Conservation (phyloP, 805 yeast genomes). For the Ogataea sp. region DNA sequence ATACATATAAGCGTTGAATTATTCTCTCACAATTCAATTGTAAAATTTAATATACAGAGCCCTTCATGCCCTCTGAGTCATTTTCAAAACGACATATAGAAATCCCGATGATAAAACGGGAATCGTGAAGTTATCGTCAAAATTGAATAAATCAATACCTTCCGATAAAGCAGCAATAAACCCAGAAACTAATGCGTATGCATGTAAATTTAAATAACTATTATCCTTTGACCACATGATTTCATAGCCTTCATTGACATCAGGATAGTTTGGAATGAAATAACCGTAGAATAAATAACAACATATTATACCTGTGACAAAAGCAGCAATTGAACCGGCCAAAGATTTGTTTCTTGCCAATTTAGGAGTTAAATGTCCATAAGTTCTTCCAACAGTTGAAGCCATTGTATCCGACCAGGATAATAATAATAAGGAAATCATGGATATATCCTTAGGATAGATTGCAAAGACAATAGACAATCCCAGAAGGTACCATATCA, state of each 20-base stretch:
- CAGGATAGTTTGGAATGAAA: conserved; percentile 55
- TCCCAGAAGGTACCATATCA: conserved; percentile 81
- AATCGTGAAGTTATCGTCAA: conserved; percentile 93
- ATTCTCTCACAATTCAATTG: not conserved
- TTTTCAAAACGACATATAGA: conserved; percentile 26
- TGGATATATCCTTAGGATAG: conserved; percentile 73
- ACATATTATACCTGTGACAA: conserved; percentile 58
- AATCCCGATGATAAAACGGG: conserved; percentile 77
- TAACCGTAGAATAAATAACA: conserved; percentile 65
- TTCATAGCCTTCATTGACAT: conserved; percentile 40
- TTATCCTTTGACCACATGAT: conserved; percentile 60
- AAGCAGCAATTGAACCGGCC: conserved; percentile 89
- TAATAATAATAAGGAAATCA: conserved; percentile 68
- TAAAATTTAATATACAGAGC: too few relatives aligned
- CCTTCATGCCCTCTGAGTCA: conserved; percentile 5
- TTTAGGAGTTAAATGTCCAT: conserved; percentile 77
- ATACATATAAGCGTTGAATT: too few relatives aligned
- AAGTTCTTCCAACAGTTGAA: conserved; percentile 83
- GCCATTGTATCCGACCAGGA: conserved; percentile 99
- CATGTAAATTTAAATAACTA: conserved; percentile 45
- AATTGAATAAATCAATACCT: conserved; percentile 62
- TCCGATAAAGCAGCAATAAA: conserved; percentile 81
- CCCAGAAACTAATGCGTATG: conserved; percentile 59
- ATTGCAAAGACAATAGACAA: conserved; percentile 58
- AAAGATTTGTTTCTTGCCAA: conserved; percentile 68